These are phyloP conservation scores for Rasamsonia emersonii DNA, from an alignment of 2,329 filamentous ascomycete genomes.

Conservation along the genomic window DNA sequence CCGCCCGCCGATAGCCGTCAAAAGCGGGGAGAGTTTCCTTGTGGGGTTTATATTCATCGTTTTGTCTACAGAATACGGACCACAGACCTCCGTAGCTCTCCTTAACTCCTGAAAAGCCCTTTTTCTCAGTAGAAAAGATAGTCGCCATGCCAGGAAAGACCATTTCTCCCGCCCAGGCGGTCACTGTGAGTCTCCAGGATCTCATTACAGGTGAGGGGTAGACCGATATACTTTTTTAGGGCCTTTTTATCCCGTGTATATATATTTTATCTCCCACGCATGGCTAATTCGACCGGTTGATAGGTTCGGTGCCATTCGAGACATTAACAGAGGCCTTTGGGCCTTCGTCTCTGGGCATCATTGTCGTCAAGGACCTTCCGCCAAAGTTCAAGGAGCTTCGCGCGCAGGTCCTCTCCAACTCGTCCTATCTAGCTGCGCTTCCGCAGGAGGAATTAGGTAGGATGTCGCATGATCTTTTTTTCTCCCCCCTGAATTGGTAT, in stretches of 20 bases:
- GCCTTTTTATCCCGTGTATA: no score
- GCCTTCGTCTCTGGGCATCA: conserved; percentile 79
- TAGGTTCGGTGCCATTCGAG: conserved; percentile 34
- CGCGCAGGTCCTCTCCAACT: conserved; percentile 68
- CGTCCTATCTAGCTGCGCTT: conserved; percentile 81
- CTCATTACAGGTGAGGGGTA: conserved; percentile 36
- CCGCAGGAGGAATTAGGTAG: conserved; percentile 61
- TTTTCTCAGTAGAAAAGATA: background rate
- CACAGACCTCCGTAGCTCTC: no score
- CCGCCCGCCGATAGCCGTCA: background rate
- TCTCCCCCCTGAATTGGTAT: conserved; percentile 33
- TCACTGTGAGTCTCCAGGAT: conserved; percentile 42
- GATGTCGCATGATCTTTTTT: conserved; percentile 12
- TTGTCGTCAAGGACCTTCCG: conserved; percentile 83
- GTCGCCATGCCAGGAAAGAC: conserved; percentile 1
- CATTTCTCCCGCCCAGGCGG: conserved; percentile 26
- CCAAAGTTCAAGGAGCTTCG: conserved; percentile 62
- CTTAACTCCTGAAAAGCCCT: background rate
- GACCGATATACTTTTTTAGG: background rate
- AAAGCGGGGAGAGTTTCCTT: background rate
- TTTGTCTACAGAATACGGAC: background rate
- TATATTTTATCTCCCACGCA: no score
- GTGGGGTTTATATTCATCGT: background rate
- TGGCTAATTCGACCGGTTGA: background rate
- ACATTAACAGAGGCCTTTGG: conserved; percentile 65